Percentiles rank a stretch among this genome's conserved stretches.
Conservation (phyloP, 2,329 filamentous ascomycete genomes). For the Paramyrothecium sp. region DNA sequence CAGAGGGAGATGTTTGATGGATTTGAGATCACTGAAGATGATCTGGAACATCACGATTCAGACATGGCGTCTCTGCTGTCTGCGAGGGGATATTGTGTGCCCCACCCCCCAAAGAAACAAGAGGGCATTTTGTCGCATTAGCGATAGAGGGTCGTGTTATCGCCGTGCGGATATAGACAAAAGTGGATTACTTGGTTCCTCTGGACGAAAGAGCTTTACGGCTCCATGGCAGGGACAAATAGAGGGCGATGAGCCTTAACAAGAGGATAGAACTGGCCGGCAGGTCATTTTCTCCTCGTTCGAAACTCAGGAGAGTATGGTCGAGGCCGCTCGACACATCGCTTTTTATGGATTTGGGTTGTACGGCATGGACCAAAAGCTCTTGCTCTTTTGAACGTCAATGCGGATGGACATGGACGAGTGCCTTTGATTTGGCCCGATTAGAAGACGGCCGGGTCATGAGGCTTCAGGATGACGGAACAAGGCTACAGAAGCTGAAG, state of each 20-base stretch:
- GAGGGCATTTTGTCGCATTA: slow-evolving; percentile 38
- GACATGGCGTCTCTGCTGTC: slow-evolving; percentile 30
- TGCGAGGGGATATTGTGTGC: slow-evolving; percentile 25
- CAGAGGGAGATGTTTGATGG: slow-evolving; percentile 33
- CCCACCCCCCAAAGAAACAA: slow-evolving; percentile 17
- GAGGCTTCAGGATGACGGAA: slow-evolving; percentile 23
- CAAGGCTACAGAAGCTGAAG: slow-evolving; percentile 17
- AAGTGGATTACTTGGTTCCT: slow-evolving; percentile 64
- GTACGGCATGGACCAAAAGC: slow-evolving; percentile 28
- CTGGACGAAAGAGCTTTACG: slow-evolving; percentile 35
- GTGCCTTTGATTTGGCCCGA: slow-evolving; percentile 21
- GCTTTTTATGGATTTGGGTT: slow-evolving; percentile 34
- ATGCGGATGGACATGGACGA: slow-evolving; percentile 25
- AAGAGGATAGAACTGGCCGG: slow-evolving; percentile 28
- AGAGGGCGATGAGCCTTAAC: slow-evolving; percentile 31
- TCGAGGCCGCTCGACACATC: slow-evolving; percentile 33
- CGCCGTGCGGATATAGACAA: slow-evolving; percentile 57
- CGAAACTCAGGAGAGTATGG: slow-evolving; percentile 30
- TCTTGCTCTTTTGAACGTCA: slow-evolving; percentile 27
- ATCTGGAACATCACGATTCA: slow-evolving; percentile 30
- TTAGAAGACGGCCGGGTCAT: slow-evolving; percentile 17
- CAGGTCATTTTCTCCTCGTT: slow-evolving; percentile 33
- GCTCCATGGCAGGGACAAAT: slow-evolving; percentile 30
- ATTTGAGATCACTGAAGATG: slow-evolving; percentile 32
- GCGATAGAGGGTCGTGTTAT: slow-evolving; percentile 44